phyloP scores from a whole-genome alignment of 441 rosid species.

The Kokia cookei region DNA sequence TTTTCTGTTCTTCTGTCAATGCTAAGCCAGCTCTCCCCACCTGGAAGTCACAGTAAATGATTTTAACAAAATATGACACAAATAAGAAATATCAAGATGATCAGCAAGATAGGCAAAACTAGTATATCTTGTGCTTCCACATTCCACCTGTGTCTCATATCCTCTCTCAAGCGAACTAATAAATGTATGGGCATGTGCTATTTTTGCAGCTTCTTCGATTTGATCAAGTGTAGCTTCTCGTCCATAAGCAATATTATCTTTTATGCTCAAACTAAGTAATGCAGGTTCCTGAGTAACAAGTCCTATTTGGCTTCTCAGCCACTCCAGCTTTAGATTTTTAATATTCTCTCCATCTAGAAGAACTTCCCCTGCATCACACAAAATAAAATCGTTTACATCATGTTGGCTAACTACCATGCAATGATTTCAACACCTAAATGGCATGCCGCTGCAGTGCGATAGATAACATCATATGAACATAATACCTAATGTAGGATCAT shows the following conservation, averaged over 20 bases:
- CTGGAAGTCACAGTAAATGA: slow-evolving; percentile 34
- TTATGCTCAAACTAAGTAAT: slow-evolving; percentile 81
- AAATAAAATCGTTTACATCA: slow-evolving; percentile 13
- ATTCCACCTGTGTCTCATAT: slow-evolving; percentile 85
- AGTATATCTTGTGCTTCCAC: slow-evolving; percentile 1
- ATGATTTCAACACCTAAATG: slow-evolving; percentile 3
- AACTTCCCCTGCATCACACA: slow-evolving; percentile 81
- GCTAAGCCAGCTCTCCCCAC: slow-evolving; percentile 87
- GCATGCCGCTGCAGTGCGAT: slow-evolving; percentile 3
- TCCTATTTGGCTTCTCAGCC: slow-evolving; percentile 94
- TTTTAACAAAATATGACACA: slow-evolving; percentile 1
- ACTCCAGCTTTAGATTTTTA: slow-evolving; percentile 80
- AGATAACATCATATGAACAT: slow-evolving; percentile 4
- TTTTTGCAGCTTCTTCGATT: slow-evolving; percentile 97
- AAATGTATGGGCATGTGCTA: slow-evolving; percentile 94
- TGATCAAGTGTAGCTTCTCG: slow-evolving; percentile 80
- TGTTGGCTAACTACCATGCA: slow-evolving; percentile 6
- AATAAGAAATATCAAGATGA: neutral
- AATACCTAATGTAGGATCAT: slow-evolving; percentile 97
- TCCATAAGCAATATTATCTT: slow-evolving; percentile 93
- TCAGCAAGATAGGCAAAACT: neutral
- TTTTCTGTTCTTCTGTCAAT: slow-evolving; percentile 91
- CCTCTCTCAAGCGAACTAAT: slow-evolving; percentile 91
- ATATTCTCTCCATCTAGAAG: slow-evolving; percentile 95
- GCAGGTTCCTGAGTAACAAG: slow-evolving; percentile 99